Percentiles rank a stretch among this genome's conserved stretches.
Conservation (phyloP, 106 monocot genomes). For the Platanthera guangdongensis region DNA sequence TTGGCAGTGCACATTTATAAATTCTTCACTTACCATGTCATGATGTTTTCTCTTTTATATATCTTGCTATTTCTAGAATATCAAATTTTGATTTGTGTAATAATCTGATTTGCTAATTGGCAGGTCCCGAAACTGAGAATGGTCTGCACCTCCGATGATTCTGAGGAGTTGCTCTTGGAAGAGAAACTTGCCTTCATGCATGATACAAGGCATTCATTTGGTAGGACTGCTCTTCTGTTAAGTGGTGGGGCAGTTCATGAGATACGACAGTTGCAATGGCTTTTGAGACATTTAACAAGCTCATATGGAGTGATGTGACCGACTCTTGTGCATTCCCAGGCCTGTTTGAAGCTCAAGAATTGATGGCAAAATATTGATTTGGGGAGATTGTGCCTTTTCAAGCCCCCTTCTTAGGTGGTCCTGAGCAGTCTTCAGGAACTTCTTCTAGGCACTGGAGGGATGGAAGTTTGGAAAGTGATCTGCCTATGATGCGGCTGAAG, state of each 20-base stretch:
- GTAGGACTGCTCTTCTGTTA: conserved; percentile 79
- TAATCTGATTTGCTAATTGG: conserved; percentile 1
- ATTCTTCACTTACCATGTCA: neutral
- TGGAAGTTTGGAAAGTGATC: conserved; percentile 93
- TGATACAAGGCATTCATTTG: conserved; percentile 90
- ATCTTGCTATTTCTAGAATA: neutral
- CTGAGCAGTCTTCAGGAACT: conserved; percentile 18
- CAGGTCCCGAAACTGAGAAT: conserved; percentile 78
- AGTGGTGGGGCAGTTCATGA: conserved; percentile 92
- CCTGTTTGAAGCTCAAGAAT: conserved; percentile 87
- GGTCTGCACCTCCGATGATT: conserved; percentile 75
- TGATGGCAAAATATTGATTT: conserved; percentile 91
- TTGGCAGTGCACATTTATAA: neutral
- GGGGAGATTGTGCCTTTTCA: conserved; percentile 84
- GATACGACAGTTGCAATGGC: conserved; percentile 64
- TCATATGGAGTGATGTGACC: conserved; percentile 95
- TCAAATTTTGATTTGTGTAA: neutral
- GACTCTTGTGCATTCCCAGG: conserved; percentile 98
- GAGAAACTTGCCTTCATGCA: conserved; percentile 97
- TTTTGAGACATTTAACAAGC: conserved; percentile 73
- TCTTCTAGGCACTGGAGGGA: conserved; percentile 79
- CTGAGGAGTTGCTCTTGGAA: conserved; percentile 66
- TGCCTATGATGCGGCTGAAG: conserved; percentile 90
- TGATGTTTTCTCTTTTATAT: neutral
- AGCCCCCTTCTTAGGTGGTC: conserved; percentile 40